Evolutionary conservation across 192 early-diverging fungal species (phyloP), one percentile per base, ranked within the genome.

Genomic region (Backusella morwellensis): DNA sequence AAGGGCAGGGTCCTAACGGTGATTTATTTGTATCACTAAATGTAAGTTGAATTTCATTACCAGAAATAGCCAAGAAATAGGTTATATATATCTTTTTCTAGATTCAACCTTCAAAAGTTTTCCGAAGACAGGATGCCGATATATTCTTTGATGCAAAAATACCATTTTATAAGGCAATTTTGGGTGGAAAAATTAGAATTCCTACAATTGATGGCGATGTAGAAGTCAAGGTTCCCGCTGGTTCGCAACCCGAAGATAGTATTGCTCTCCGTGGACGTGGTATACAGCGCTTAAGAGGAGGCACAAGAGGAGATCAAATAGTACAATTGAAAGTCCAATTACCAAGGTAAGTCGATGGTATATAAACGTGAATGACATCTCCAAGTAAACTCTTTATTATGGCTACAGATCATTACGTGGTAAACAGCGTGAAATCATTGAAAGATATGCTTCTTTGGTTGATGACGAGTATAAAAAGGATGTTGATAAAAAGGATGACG

Each of bases 181-280:
- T 99, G 56, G 98, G 98, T 36, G 98, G 98, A 66, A 87, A 85
- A 1, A 82, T 98, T 15, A 88, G 91, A 6, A 90, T 98, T 29
- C 96, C 96, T 1, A 98, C 98, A 6, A 89, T 99, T n/a, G 97
- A 99, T 79, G 97, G 98, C 35, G 94, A 97, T 78, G 96, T 98
- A 1, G 98, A 98, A 74, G 83, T 99, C 50, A 95, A 91, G 71
- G 81, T 99, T 47, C 91, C 91, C 15, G 73, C 91, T 14, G 97
- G 96, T 42, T 91, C 93, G 4, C 98, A 99, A 79, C 95, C 97
- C 0, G 93, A 91, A 34, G 96, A 97, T 32, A 86, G 91, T 54
- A 93, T 92, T 68, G 77, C 90, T 19, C 84, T 99, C 76, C 87
- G 92, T 75, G 86, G 86, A 12, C 91, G 95, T 35, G 97, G 97